Base-by-base conservation (phyloP, 2,329 filamentous ascomycete species). In the Mycosphaerella arachidis region DNA sequence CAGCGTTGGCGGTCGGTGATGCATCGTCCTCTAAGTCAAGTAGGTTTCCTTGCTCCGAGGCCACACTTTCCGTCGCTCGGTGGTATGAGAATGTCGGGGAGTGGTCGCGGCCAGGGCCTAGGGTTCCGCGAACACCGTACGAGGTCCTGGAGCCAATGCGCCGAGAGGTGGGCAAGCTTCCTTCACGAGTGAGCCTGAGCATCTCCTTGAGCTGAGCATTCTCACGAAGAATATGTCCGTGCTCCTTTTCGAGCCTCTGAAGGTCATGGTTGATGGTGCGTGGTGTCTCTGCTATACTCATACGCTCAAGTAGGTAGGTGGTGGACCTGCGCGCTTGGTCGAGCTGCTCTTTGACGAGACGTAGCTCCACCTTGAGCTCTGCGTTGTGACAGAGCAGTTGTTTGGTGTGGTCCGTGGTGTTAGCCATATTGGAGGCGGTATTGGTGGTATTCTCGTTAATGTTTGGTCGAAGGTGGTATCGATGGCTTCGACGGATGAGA, bases 321-420 rank as follows among this genome's bases (percentile, higher is more conserved):
- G 53, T 68, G 29, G 63, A 63, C 29, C 53, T 55, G 6, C 65
- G 58, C 2, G 67, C 64, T 37, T 70, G 59, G n/a, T 55, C 55
- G 30, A 70, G 65, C 35, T 69, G 65, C 35, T 67, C 63, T 31
- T 63, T 67, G 43, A 63, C 55, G 10, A 65, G 31, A 27, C 67
- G 67, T 4, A 71, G 56, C 58, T 71, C 68, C 6, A 63, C 65
- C 37, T 68, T 58, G 33, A 72, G 69, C 48, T 62, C 59, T 10
- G 63, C 65, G 52, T 64, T 69, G 46, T 59, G 63, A 54, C 45
- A 61, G 16, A 62, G 54, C 10, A 70, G 58, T 37, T 59, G 59
- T 30, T 53, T 29, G 45, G 58, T 52, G 30, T 60, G n/a, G 20
- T 59, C 50, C 56, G 54, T 54, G 40, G 5, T 54, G 56, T 37